Percentiles rank a stretch among this genome's conserved stretches.
Evolutionary conservation across 1,284 basidiomycete genomes (phyloP).

Genomic region (Tilletia horrida): DNA sequence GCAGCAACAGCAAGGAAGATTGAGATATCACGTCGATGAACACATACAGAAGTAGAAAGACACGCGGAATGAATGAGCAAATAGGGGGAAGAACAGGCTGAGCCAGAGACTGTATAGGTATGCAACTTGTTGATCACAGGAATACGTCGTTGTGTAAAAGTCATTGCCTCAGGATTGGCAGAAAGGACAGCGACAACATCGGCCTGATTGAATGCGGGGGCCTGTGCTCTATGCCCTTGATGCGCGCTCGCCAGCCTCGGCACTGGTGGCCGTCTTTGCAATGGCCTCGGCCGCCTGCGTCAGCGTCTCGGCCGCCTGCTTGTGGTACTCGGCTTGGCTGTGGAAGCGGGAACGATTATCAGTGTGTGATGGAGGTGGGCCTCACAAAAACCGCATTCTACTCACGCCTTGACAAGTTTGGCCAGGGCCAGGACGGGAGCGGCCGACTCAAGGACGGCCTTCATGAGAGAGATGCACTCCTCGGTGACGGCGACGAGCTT

Average conservation of each 20-base stretch:
- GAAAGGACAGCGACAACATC: too few relatives aligned
- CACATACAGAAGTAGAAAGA: too few relatives aligned
- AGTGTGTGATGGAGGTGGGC: background rate
- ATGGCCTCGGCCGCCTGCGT: slow-evolving; percentile 54
- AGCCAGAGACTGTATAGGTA: too few relatives aligned
- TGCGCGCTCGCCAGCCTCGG: slow-evolving; percentile 30
- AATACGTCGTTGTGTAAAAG: too few relatives aligned
- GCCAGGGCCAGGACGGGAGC: slow-evolving; percentile 92
- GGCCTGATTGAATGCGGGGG: too few relatives aligned
- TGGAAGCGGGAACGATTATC: background rate
- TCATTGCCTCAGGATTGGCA: too few relatives aligned
- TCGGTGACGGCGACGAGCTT: slow-evolving; percentile 90
- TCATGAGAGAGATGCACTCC: slow-evolving; percentile 95
- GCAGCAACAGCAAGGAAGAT: too few relatives aligned
- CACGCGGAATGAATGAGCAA: too few relatives aligned
- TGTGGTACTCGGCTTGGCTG: slow-evolving; percentile 73
- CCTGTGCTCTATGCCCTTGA: slow-evolving; percentile 12
- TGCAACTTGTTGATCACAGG: too few relatives aligned
- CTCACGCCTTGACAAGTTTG: slow-evolving; percentile 82
- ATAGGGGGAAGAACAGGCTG: too few relatives aligned
- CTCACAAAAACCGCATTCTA: slow-evolving; percentile 34
- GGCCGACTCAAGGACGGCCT: slow-evolving; percentile 93
- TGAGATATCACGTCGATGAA: too few relatives aligned
- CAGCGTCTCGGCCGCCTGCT: slow-evolving; percentile 78
- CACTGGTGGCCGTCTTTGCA: slow-evolving; percentile 23